phyloP scores from a whole-genome alignment of 441 rosid genomes.

The Syzygium syzygioides region DNA sequence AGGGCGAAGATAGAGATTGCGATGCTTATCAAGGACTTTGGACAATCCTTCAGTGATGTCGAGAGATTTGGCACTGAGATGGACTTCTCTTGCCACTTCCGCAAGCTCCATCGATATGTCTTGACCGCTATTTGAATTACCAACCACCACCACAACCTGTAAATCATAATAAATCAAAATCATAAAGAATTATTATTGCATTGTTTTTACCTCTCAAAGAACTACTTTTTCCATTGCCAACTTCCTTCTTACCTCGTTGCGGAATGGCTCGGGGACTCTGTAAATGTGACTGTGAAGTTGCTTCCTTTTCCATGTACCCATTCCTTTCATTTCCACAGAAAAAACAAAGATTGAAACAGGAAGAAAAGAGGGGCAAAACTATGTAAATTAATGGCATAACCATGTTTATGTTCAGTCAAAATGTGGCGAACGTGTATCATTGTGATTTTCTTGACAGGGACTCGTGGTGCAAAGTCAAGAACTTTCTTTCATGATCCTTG shows the following conservation, averaged over 20 bases:
- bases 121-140: constrained; percentile 77
- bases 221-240: background rate
- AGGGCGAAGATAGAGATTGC: constrained; percentile 52
- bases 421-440: background rate
- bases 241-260: constrained; percentile 42
- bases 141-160: constrained; percentile 81
- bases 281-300: constrained; percentile 82
- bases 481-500: background rate
- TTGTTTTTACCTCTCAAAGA: background rate
- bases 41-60: constrained; percentile 56
- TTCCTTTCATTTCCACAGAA: constrained; percentile 32
- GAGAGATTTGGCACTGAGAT: constrained; percentile 63
- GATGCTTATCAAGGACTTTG: constrained; percentile 62
- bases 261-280: constrained; percentile 72
- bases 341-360: background rate
- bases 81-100: constrained; percentile 67
- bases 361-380: background rate
- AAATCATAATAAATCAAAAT: background rate
- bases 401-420: background rate
- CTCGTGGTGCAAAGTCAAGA: background rate
- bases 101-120: constrained; percentile 89
- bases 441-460: background rate
- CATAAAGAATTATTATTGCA: background rate
- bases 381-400: background rate
- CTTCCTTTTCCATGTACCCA: constrained; percentile 80